Conservation (phyloP, 768 basidiomycete genomes). For the Trametopsis cervina region DNA sequence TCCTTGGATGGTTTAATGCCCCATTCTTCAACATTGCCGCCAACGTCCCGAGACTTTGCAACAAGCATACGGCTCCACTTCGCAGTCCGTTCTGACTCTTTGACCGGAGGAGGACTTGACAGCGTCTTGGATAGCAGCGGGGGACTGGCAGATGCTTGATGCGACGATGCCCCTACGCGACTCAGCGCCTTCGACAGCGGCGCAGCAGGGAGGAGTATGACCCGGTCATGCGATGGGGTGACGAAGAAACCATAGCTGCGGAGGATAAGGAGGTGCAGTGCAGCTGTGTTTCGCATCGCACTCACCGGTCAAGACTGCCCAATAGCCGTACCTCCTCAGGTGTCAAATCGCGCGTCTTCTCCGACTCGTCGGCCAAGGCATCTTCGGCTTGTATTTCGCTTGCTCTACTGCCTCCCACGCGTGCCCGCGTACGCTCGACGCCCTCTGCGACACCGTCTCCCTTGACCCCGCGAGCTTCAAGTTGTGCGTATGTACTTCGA, state of each 20-base stretch:
- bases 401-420: slow-evolving; percentile 45
- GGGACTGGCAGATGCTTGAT: slow-evolving; percentile 38
- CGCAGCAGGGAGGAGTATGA: slow-evolving; percentile 60
- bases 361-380: slow-evolving; percentile 47
- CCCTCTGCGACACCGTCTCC: slow-evolving; percentile 95
- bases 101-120: slow-evolving; percentile 37
- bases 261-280: slow-evolving; percentile 2
- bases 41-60: slow-evolving; percentile 59
- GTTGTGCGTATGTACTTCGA: slow-evolving; percentile 79
- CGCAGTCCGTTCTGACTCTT: slow-evolving; percentile 69
- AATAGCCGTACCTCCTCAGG: slow-evolving; percentile 71
- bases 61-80: slow-evolving; percentile 95
- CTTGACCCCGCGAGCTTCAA: slow-evolving; percentile 86
- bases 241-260: slow-evolving; percentile 89
- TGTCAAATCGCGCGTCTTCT: slow-evolving; percentile 61
- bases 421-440: slow-evolving; percentile 84
- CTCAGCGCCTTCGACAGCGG: slow-evolving; percentile 57
- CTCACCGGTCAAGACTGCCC: slow-evolving; percentile 81
- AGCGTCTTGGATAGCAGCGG: slow-evolving; percentile 40
- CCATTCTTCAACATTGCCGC: slow-evolving; percentile 77
- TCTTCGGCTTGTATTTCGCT: slow-evolving; percentile 54
- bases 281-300: slow-evolving; percentile 1
- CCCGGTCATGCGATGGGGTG: slow-evolving; percentile 74
- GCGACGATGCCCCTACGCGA: slow-evolving; percentile 25
- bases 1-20: slow-evolving; percentile 55